Evolutionary conservation across 805 yeast species (phyloP), one percentile per base, ranked within the genome.

Genomic region (Candida vaughaniae): DNA sequence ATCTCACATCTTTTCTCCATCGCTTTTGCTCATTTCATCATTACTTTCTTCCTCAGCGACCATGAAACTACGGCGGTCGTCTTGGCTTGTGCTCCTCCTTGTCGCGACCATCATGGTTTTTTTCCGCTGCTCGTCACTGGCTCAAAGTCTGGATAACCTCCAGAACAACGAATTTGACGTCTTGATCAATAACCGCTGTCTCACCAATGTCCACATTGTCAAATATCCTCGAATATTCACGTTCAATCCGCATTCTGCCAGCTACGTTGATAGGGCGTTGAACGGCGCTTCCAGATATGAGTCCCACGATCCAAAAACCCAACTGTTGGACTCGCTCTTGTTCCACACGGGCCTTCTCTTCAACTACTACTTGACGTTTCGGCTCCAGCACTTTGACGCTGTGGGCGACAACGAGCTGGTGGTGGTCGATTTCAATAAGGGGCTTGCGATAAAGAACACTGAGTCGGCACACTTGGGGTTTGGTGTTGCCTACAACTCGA

Each of bases 361-460:
- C 22, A 18, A 37, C 14, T 37, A 37, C 19, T 37, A 32, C 22
- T 11, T 37, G 6, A 20, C 6, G 14, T 26, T 20, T 15, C 8
- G 22, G 6, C 8, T 20, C 5, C 20, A 22, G n/a, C 5, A 20
- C 9, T 8, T 37, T 14, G 33, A 28, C 2, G 20, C 16, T 12
- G 19, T 37, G n/a, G 30, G n/a, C 6, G 33, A 22, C 16, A 25
- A 26, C 3, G 25, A 16, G 9, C 3, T 9, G 6, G 20, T 37
- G 5, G 10, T 37, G 4, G 28, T 37, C 10, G 41, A 37, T 18
- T 22, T 37, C 29, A 31, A 31, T 25, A 25, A 36, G 10, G 35
- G 39, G 9, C 14, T 27, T 3, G 18, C 8, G 5, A 36, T 31
- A 7, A n/a, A 31, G 6, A 22, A 28, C 10, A 4, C 36, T 10